Conservation (phyloP, 208 protist genomes). For the Naegleria lovaniensis region DNA sequence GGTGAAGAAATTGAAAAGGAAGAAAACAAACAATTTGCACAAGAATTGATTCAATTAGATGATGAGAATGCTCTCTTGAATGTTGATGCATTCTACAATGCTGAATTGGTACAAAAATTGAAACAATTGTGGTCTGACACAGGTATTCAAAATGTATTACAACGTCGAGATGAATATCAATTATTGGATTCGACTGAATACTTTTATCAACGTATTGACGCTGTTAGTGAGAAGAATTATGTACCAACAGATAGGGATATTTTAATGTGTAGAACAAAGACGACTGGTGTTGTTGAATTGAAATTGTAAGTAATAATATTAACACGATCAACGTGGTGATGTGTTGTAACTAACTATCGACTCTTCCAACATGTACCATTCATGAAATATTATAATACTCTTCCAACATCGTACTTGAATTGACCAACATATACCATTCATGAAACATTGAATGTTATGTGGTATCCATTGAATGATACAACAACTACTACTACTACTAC, state of each 20-base stretch:
- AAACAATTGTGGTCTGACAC: constrained; percentile 45
- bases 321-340: too few relatives aligned
- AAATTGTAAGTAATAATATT: not conserved
- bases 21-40: not conserved
- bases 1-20: constrained; percentile 12
- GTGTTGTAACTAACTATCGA: too few relatives aligned
- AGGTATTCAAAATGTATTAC: constrained; percentile 44
- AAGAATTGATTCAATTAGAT: constrained; percentile 16
- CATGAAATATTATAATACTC: too few relatives aligned
- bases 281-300: not conserved
- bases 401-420: too few relatives aligned
- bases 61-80: not conserved
- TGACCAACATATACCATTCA: too few relatives aligned
- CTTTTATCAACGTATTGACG: not conserved
- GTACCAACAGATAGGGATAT: constrained; percentile 10
- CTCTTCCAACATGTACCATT: too few relatives aligned
- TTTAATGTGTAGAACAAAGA: constrained; percentile 11
- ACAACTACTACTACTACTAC: too few relatives aligned
- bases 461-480: too few relatives aligned
- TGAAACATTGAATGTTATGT: too few relatives aligned
- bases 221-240: not conserved
- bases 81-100: not conserved
- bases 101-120: not conserved
- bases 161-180: constrained; percentile 49
- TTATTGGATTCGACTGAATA: constrained; percentile 51